Evolutionary conservation across 495 filamentous ascomycete species (phyloP), one percentile per base, ranked within the genome.

Genomic region (Rhypophila decipiens): DNA sequence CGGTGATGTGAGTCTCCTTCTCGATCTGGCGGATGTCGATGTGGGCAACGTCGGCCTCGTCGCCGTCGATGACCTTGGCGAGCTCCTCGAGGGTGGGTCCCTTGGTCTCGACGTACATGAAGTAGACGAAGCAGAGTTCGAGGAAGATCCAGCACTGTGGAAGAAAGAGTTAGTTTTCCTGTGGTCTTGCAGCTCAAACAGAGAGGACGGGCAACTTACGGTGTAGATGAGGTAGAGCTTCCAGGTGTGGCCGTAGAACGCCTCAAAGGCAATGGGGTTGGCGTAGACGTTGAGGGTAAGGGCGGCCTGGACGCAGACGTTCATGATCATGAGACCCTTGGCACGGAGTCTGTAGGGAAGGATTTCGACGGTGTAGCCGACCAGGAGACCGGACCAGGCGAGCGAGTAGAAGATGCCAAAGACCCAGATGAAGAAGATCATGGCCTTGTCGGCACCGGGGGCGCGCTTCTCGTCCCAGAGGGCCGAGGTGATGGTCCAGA

Each of bases 331-430:
- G 48, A 79, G 64, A 24, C 71, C 70, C 67, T 75, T 67, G 57
- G 83, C 83, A 35, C 85, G 81, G 46, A 87, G 75, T 47, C 74
- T 74, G 70, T 83, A 89, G 0, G 84, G 85, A 37, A 87, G 72
- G 53, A 88, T 82, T 66, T 87, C 85, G 49, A 84, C 74, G 27
- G 77, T 69, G 59, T 85, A 85, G 38, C 76, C 78, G 50, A 85
- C 71, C 24, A 86, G 75, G 35, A 87, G 70, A 46, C 80, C 77
- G 11, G 77, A 78, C 73, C 77, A 83, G n/a, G 74, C 74, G 46
- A 80, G 69, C 53, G 75, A 70, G 68, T 80, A 84, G 55, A 71
- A 68, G 59, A 75, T 56, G 18, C 67, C 61, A 54, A 73, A 77
- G 33, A 78, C 39, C 68, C 75, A 79, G 56, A 78, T 76, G 65